Conservation (phyloP, 768 basidiomycete species). For the Russula brevipes region DNA sequence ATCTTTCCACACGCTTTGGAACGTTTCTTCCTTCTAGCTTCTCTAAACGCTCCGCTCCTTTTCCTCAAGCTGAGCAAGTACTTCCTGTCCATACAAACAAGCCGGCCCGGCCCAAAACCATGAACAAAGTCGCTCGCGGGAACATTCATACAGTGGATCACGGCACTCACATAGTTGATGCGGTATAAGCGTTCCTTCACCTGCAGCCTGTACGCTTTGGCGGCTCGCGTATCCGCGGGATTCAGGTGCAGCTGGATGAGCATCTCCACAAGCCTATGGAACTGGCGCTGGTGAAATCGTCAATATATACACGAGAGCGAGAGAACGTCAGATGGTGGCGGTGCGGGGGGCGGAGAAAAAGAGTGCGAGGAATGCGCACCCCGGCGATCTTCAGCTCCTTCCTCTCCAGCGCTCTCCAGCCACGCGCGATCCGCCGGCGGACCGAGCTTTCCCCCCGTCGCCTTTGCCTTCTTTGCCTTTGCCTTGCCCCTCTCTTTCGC, state of each 20-base stretch:
- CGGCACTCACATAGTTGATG: slow-evolving; percentile 80
- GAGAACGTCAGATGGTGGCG: no score
- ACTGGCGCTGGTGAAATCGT: slow-evolving; percentile 66
- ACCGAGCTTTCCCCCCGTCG: slow-evolving; percentile 55
- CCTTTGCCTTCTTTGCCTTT: slow-evolving; percentile 52
- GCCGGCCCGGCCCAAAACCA: no score
- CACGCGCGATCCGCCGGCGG: slow-evolving; percentile 74
- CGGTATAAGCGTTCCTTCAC: slow-evolving; percentile 93
- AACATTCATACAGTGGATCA: background rate
- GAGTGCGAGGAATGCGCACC: slow-evolving; percentile 37
- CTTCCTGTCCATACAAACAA: slow-evolving; percentile 51
- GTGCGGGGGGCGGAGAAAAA: background rate
- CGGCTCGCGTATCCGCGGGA: slow-evolving; percentile 46
- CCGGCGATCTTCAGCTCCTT: slow-evolving; percentile 84
- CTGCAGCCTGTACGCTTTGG: slow-evolving; percentile 73
- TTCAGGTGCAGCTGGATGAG: slow-evolving; percentile 70
- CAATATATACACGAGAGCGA: no score
- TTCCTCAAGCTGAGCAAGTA: slow-evolving; percentile 81
- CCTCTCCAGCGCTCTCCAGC: slow-evolving; percentile 66
- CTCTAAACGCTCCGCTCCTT: slow-evolving; percentile 64
- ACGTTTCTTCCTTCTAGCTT: slow-evolving; percentile 84
- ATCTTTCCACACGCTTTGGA: slow-evolving; percentile 77
- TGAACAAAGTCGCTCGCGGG: background rate
- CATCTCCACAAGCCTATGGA: slow-evolving; percentile 89
- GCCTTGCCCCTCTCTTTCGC: slow-evolving; percentile 37